Percentiles rank a stretch among this genome's conserved stretches.
Evolutionary conservation across 345 rosid species (phyloP).

Genomic region (Euphorbia tirucalli): DNA sequence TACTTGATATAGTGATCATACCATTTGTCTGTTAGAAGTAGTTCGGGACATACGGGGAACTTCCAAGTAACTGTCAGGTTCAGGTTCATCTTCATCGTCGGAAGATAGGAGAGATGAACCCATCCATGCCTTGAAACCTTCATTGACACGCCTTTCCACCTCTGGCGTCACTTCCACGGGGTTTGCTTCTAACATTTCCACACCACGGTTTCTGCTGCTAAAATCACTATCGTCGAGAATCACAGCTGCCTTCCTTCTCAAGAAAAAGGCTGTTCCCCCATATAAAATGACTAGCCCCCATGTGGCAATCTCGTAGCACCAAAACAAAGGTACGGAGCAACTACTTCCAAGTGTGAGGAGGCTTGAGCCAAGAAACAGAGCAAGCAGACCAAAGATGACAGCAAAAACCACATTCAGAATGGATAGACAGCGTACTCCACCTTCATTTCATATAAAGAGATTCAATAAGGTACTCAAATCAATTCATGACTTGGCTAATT

Average conservation of each 20-base stretch:
- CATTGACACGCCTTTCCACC: conserved; percentile 72
- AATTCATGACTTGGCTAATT: too few relatives aligned
- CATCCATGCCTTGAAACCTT: conserved; percentile 91
- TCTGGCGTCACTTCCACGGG: conserved; percentile 71
- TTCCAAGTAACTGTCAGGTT: conserved; percentile 49
- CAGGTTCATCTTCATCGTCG: conserved; percentile 82
- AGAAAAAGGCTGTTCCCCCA: conserved; percentile 66
- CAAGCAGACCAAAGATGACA: conserved; percentile 70
- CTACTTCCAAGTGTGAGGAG: conserved; percentile 88
- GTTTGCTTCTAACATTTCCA: conserved; percentile 86
- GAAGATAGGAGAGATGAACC: conserved; percentile 87
- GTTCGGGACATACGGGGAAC: conserved; percentile 33
- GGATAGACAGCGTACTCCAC: conserved; percentile 87
- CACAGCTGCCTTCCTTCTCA: conserved; percentile 70
- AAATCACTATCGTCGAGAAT: conserved; percentile 69
- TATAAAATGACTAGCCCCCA: conserved; percentile 81
- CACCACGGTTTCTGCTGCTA: conserved; percentile 55
- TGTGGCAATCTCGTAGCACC: conserved; percentile 88
- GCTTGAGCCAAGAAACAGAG: conserved; percentile 84
- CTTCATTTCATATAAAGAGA: conserved; percentile 29
- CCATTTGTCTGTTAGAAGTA: conserved; percentile 44
- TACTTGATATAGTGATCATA: conserved; percentile 25
- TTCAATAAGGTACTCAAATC: background rate
- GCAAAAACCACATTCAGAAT: conserved; percentile 73
- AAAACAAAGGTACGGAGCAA: conserved; percentile 81